These are phyloP conservation scores for Apiospora sp. DNA, from an alignment of 2,329 filamentous ascomycete genomes.

Conservation along the genomic window DNA sequence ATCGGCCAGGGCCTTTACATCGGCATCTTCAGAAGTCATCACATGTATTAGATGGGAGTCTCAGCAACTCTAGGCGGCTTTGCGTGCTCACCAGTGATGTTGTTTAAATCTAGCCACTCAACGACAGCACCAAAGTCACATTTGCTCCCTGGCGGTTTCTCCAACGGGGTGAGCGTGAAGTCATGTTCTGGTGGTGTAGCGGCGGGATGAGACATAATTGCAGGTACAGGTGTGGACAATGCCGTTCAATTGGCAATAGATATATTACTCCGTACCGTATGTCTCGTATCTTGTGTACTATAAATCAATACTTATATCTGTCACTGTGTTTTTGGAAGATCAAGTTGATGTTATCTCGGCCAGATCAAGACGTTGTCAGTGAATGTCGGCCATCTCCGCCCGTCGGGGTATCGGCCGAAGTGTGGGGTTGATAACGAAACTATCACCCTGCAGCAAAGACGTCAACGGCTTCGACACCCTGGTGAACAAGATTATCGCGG, in stretches of 20 bases:
- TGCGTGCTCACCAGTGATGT: constrained; percentile 40
- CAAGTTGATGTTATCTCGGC: background rate
- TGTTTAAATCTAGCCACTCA: constrained; percentile 47
- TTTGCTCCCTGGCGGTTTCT: constrained; percentile 45
- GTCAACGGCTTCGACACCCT: background rate
- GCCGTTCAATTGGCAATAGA: background rate
- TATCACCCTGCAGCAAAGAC: background rate
- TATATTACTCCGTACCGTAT: background rate
- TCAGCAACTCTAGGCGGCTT: background rate
- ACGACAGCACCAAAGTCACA: constrained; percentile 47
- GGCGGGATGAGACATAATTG: background rate
- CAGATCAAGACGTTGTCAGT: background rate
- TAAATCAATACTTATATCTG: too few species aligned
- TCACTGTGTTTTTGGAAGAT: background rate
- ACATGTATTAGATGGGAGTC: background rate
- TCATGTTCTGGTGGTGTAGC: constrained; percentile 20
- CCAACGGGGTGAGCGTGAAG: constrained; percentile 34
- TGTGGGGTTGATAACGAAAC: constrained; percentile 6
- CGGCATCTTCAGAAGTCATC: constrained; percentile 39
- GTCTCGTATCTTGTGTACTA: too few species aligned
- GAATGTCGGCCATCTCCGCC: background rate
- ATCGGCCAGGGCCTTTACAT: constrained; percentile 46
- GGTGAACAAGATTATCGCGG: background rate
- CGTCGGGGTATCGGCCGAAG: background rate
- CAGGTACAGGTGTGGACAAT: background rate